Percentiles rank a stretch among this genome's conserved stretches.
Evolutionary conservation across 1,284 basidiomycete genomes (phyloP).

Genomic region (Cryptococcus sp.): DNA sequence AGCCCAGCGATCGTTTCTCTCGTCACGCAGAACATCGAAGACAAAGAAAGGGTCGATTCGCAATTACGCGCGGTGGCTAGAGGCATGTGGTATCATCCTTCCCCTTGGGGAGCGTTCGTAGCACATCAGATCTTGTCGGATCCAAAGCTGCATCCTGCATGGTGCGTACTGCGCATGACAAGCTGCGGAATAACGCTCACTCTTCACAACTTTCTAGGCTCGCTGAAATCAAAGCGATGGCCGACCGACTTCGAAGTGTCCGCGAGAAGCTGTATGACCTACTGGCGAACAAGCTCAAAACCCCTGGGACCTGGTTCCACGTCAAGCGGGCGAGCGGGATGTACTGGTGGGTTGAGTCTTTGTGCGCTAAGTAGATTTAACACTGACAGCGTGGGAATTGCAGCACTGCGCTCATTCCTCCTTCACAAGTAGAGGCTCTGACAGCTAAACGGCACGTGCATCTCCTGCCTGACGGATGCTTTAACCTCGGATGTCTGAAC

Average conservation of each 20-base stretch:
- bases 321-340: constrained; percentile 62
- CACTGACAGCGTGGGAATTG: background rate
- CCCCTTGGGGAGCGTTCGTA: constrained; percentile 50
- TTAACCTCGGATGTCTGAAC: constrained; percentile 51
- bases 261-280: constrained; percentile 75
- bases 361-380: background rate
- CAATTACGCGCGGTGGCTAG: constrained; percentile 46
- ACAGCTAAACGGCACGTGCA: constrained; percentile 45
- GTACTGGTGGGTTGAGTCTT: constrained; percentile 41
- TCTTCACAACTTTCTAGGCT: constrained; percentile 62
- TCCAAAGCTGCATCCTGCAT: constrained; percentile 58
- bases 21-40: constrained; percentile 37
- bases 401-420: constrained; percentile 43
- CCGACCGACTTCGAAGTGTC: constrained; percentile 86
- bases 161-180: constrained; percentile 57
- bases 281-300: constrained; percentile 75
- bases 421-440: constrained; percentile 39
- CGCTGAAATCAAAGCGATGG: constrained; percentile 87
- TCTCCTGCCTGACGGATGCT: constrained; percentile 47
- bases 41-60: constrained; percentile 43
- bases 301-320: constrained; percentile 90
- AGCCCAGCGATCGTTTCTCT: constrained; percentile 49
- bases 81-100: constrained; percentile 45
- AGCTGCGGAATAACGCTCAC: background rate
- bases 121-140: constrained; percentile 47